Evolutionary conservation across 2,329 filamentous ascomycete species (phyloP).

Genomic region (Cladosporium sp.): DNA sequence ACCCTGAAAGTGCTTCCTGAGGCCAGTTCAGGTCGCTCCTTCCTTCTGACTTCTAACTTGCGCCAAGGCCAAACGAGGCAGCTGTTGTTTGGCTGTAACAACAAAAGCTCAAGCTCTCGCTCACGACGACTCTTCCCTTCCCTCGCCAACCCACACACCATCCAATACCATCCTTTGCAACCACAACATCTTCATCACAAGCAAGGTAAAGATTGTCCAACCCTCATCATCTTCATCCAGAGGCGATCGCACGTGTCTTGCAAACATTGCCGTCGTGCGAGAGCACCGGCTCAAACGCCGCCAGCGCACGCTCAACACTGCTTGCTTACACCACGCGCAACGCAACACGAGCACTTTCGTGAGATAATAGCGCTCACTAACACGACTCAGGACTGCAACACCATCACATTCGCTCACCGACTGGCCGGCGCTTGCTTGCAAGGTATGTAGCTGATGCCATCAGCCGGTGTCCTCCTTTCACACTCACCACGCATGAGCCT

Average conservation of each 20-base stretch:
- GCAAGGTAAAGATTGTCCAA: neutral
- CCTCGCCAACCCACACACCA: neutral
- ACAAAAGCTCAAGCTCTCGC: neutral
- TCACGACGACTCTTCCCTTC: too few relatives aligned
- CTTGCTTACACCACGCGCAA: neutral
- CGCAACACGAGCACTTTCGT: neutral
- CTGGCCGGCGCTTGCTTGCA: slow-evolving; percentile 1
- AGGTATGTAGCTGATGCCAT: neutral
- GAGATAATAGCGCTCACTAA: neutral
- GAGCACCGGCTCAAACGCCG: neutral
- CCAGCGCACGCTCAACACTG: neutral
- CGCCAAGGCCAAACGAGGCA: too few relatives aligned
- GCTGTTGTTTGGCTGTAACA: too few relatives aligned
- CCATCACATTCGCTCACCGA: neutral
- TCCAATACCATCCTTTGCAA: neutral
- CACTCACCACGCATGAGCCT: neutral
- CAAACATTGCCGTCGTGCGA: neutral
- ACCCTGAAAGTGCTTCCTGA: too few relatives aligned
- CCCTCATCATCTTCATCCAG: neutral
- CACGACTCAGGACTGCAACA: neutral
- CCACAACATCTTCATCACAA: neutral
- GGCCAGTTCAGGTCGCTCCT: too few relatives aligned
- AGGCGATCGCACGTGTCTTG: neutral
- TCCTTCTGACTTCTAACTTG: too few relatives aligned
- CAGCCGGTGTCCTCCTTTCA: neutral